A percentile compares a stretch with the other conserved stretches of the same genome.
Conservation (phyloP, 2,329 filamentous ascomycete genomes). For the Botrytis cinerea region DNA sequence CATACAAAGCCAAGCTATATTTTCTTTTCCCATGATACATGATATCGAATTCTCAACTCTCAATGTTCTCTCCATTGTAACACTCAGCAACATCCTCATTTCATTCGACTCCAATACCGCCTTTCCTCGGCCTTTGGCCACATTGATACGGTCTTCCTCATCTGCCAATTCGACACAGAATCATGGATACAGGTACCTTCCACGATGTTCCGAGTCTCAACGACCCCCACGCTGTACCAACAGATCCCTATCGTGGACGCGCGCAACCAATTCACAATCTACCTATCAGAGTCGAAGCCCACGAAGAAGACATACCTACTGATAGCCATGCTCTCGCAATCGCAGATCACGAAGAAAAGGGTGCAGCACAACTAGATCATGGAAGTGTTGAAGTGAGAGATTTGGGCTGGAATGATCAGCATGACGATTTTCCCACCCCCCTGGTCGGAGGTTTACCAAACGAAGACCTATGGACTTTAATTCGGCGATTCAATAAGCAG, state of each 20-base stretch:
- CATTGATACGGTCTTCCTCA: neutral
- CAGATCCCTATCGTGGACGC: constrained; percentile 19
- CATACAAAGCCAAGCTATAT: neutral
- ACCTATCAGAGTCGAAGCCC: constrained; percentile 34
- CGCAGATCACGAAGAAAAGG: constrained; percentile 45
- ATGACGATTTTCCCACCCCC: constrained; percentile 53
- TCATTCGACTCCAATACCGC: neutral
- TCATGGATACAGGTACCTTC: neutral
- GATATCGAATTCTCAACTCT: neutral
- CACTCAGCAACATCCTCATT: neutral
- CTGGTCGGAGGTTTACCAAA: constrained; percentile 63
- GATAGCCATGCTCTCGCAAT: constrained; percentile 48
- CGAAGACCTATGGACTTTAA: constrained; percentile 64
- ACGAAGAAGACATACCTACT: constrained; percentile 40
- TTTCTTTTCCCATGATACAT: neutral
- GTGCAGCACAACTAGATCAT: constrained; percentile 46
- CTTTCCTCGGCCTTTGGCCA: neutral
- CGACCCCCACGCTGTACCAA: constrained; percentile 13
- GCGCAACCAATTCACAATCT: constrained; percentile 26
- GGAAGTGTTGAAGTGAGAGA: constrained; percentile 51
- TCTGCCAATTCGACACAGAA: neutral
- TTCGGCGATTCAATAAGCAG: constrained; percentile 66
- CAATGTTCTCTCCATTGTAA: neutral
- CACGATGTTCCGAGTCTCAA: constrained; percentile 13
- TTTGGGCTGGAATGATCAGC: constrained; percentile 58